Evolutionary conservation across 768 basidiomycete genomes (phyloP), one percentile per base, ranked within the genome.

Genomic region (Cystoderma amianthinum): DNA sequence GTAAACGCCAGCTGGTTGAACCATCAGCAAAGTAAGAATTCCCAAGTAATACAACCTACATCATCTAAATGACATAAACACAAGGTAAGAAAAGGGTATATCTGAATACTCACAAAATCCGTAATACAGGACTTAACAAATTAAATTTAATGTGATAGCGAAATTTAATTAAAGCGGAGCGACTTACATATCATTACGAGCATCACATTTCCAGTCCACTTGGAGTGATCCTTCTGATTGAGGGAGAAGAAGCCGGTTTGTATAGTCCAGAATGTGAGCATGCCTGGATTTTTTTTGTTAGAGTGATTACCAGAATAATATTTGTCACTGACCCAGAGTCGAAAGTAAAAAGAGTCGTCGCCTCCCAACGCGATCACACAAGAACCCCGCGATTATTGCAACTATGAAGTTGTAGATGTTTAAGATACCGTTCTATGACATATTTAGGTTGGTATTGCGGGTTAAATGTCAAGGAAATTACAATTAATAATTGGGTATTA

Each of bases 321-420:
- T 24, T 18, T 21, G 22, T 19, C 33, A 55, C 64, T 36, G 36
- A 63, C 70, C 71, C 42, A 62, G 50, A 5, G 66, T 68, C 9
- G 74, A 72, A 7, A 52, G 63, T 43, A 78, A 57, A 62, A 76
- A 77, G 23, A 79, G 54, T 3, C 60, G 66, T 1, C 76, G 65
- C 33, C 78, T 56, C 12, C 78, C 76, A 32, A 65, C 59, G 28
- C 62, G 60, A 46, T 78, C 76, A 41, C 69, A 71, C 15, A 72
- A 56, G 42, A 74, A 59, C 19, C 68, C 71, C 21, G 74, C 73
- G 18, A 58, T 38, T 38, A 76, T 58, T n/a, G 76, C 74, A 33
- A 76, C 61, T 43, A 72, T 54, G 38, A 80, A 71, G 55, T 78
- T 78, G 57, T 62, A 79, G 44, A 78, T 72, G 48, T 72, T 69